Percentiles rank a stretch among this genome's conserved stretches.
Conservation (phyloP, 2,329 filamentous ascomycete genomes). For the Daldinia sp. region DNA sequence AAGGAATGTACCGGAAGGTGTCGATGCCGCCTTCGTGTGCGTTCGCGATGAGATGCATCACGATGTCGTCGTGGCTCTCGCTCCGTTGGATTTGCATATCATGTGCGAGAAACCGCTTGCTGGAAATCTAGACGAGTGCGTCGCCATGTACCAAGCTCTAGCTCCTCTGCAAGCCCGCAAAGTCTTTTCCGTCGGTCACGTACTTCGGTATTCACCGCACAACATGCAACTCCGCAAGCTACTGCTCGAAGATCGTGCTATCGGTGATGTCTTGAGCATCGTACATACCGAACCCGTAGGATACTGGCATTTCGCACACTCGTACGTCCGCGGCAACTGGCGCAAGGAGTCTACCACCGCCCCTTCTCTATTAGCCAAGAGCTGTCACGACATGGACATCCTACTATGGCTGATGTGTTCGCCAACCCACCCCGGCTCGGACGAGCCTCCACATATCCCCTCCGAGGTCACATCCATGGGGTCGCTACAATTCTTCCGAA, state of each 20-base stretch:
- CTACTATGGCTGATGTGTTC: constrained; percentile 90
- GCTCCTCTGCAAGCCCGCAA: constrained; percentile 45
- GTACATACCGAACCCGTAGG: constrained; percentile 95
- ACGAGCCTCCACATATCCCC: constrained; percentile 73
- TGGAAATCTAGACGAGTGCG: constrained; percentile 78
- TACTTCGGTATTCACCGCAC: constrained; percentile 91
- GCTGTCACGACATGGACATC: constrained; percentile 95
- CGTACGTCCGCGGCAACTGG: constrained; percentile 95
- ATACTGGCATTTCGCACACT: constrained; percentile 95
- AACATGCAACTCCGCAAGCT: constrained; percentile 85
- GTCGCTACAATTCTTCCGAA: constrained; percentile 79
- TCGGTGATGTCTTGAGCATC: constrained; percentile 86
- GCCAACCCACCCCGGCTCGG: constrained; percentile 58
- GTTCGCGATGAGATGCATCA: constrained; percentile 90
- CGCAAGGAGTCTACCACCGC: constrained; percentile 78
- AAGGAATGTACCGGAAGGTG: constrained; percentile 56
- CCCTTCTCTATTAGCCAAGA: constrained; percentile 89
- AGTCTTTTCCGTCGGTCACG: constrained; percentile 92
- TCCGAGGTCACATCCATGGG: constrained; percentile 79
- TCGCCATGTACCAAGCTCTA: constrained; percentile 73
- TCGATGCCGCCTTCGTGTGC: constrained; percentile 70
- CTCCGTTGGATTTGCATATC: constrained; percentile 76
- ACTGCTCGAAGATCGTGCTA: constrained; percentile 74
- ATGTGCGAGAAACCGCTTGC: constrained; percentile 96
- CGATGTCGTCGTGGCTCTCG: constrained; percentile 78